Evolutionary conservation across 83 land plant species (phyloP).

Genomic region (Larix sibirica): DNA sequence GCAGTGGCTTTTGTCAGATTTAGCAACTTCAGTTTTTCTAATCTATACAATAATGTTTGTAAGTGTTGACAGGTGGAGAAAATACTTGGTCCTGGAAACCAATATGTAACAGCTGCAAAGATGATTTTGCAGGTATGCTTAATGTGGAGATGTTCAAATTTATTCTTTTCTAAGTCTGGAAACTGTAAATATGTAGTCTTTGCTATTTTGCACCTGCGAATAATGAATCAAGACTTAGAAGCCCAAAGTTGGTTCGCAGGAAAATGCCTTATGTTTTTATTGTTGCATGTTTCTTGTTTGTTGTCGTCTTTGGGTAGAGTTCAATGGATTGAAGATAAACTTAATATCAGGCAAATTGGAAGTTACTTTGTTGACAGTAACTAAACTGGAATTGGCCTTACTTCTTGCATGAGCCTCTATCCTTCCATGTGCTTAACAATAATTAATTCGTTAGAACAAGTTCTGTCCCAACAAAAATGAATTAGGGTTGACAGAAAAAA

Average conservation of each 20-base stretch:
- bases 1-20: neutral
- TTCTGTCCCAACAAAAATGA: too few relatives aligned
- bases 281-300: neutral
- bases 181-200: neutral
- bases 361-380: neutral
- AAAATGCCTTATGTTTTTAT: too few relatives aligned
- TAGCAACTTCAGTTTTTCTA: neutral
- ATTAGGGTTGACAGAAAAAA: neutral
- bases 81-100: constrained; percentile 99
- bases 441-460: neutral
- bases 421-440: too few relatives aligned
- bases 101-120: constrained; percentile 99
- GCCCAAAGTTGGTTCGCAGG: neutral
- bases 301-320: neutral
- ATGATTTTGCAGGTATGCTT: constrained; percentile 91
- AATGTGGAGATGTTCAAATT: neutral
- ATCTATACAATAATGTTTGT: neutral
- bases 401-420: neutral
- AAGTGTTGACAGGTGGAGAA: constrained; percentile 80
- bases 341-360: neutral
- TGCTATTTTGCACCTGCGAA: neutral
- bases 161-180: neutral
- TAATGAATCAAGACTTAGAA: neutral
- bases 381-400: neutral
- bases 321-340: neutral